Conservation (phyloP, 1,284 basidiomycete species). For the Leccinum subfulvum region DNA sequence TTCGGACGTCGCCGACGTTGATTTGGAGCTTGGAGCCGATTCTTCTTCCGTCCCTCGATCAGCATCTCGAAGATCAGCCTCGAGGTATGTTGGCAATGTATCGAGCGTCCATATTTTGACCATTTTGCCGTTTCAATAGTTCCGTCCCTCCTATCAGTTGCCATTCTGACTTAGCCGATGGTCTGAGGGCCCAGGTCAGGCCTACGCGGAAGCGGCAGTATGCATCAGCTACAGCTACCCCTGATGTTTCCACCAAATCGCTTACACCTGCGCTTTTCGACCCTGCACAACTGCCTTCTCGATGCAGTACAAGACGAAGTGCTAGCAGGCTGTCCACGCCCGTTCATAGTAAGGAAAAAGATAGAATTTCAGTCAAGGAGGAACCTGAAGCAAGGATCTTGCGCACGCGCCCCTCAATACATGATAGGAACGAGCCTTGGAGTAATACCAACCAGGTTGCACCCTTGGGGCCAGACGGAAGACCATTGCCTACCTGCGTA, state of each 20-base stretch:
- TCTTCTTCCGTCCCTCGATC: conserved; percentile 27
- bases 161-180: conserved; percentile 23
- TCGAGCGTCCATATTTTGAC: conserved; percentile 15
- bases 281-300: conserved; percentile 16
- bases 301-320: conserved; percentile 21
- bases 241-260: conserved; percentile 25
- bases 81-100: conserved; percentile 27
- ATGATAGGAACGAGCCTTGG: conserved; percentile 35
- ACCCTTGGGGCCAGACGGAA: conserved; percentile 53
- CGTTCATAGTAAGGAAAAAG: conserved; percentile 36
- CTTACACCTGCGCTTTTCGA: conserved; percentile 29
- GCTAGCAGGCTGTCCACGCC: conserved; percentile 33
- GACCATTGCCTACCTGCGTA: conserved; percentile 58
- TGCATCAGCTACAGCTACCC: conserved; percentile 33
- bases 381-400: conserved; percentile 49
- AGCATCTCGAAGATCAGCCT: conserved; percentile 27
- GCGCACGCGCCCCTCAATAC: conserved; percentile 43
- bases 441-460: conserved; percentile 40
- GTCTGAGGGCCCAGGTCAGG: conserved; percentile 39
- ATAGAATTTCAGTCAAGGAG: conserved; percentile 45
- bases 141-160: conserved; percentile 28
- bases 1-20: conserved; percentile 45
- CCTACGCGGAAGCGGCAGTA: conserved; percentile 57
- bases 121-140: conserved; percentile 16
- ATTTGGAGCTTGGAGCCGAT: conserved; percentile 54